These are phyloP conservation scores for Termitomyces sp. DNA, from an alignment of 768 basidiomycete species.

Conservation along the genomic window DNA sequence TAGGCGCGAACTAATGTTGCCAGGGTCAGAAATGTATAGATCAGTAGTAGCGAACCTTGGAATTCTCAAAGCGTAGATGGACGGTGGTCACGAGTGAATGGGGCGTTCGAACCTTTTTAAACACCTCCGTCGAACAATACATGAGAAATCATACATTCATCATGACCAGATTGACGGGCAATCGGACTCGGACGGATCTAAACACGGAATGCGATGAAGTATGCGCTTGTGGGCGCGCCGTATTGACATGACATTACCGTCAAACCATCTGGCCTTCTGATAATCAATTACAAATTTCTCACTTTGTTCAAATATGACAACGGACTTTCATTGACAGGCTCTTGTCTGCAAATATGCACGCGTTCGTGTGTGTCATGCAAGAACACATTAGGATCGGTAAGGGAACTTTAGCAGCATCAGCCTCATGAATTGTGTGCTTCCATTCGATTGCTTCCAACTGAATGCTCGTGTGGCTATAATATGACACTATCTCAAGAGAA, in stretches of 20 bases:
- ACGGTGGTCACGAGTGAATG: neutral
- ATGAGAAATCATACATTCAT: conserved; percentile 10
- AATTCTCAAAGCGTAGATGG: neutral
- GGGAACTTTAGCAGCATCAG: neutral
- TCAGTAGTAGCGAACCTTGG: neutral
- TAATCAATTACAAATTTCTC: neutral
- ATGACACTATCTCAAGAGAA: too few relatives aligned
- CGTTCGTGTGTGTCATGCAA: neutral
- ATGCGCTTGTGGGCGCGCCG: neutral
- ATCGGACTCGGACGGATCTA: conserved; percentile 12
- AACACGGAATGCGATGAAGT: neutral
- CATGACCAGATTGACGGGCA: neutral
- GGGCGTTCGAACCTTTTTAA: neutral
- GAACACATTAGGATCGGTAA: conserved; percentile 2
- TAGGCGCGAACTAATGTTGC: too few relatives aligned
- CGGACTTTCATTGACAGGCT: conserved; percentile 3
- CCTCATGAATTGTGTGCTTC: neutral
- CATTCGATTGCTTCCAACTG: neutral
- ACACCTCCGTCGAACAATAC: neutral
- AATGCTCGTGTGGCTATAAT: neutral
- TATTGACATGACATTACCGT: neutral
- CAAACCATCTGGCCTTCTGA: neutral
- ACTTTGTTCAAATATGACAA: neutral
- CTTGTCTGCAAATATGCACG: neutral
- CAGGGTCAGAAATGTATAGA: neutral